Evolutionary conservation across 2,329 filamentous ascomycete species (phyloP).

Genomic region (Colletotrichum caudatum): DNA sequence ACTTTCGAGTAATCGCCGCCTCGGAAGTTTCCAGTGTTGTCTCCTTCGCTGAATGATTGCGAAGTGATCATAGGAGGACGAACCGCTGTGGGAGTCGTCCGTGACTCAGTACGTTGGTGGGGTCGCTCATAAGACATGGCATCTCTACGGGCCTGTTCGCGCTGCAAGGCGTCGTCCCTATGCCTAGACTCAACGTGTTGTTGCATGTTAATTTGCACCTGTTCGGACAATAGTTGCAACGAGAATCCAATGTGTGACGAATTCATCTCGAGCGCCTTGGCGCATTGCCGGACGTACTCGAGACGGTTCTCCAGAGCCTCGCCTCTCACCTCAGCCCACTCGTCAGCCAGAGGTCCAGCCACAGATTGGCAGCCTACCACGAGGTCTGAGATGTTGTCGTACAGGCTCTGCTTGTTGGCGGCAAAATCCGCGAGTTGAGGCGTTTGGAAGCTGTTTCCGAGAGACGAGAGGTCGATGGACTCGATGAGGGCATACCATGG

Average conservation of each 20-base stretch:
- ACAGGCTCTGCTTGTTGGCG: constrained; percentile 90
- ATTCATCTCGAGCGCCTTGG: constrained; percentile 85
- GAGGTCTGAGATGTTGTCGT: constrained; percentile 93
- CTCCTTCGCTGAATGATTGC: constrained; percentile 75
- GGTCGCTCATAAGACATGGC: constrained; percentile 66
- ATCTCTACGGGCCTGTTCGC: constrained; percentile 68
- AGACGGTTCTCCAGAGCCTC: constrained; percentile 90
- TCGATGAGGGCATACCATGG: constrained; percentile 92
- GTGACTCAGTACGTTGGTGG: constrained; percentile 70
- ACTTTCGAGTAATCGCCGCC: constrained; percentile 74
- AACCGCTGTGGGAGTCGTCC: constrained; percentile 49
- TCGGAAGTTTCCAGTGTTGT: constrained; percentile 64
- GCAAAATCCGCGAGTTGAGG: constrained; percentile 89
- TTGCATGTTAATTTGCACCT: constrained; percentile 71
- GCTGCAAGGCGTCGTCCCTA: constrained; percentile 61
- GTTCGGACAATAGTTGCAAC: constrained; percentile 86
- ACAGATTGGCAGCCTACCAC: constrained; percentile 89
- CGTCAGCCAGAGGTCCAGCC: constrained; percentile 90
- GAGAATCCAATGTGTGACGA: constrained; percentile 90
- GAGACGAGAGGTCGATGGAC: constrained; percentile 86
- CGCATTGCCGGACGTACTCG: constrained; percentile 81
- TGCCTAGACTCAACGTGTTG: constrained; percentile 56
- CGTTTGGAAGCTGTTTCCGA: constrained; percentile 83
- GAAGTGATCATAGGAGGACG: constrained; percentile 65
- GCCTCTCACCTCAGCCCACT: constrained; percentile 93